These are phyloP conservation scores for Schizophyllum amplum DNA, from an alignment of 1,284 basidiomycete genomes.

Conservation along the genomic window DNA sequence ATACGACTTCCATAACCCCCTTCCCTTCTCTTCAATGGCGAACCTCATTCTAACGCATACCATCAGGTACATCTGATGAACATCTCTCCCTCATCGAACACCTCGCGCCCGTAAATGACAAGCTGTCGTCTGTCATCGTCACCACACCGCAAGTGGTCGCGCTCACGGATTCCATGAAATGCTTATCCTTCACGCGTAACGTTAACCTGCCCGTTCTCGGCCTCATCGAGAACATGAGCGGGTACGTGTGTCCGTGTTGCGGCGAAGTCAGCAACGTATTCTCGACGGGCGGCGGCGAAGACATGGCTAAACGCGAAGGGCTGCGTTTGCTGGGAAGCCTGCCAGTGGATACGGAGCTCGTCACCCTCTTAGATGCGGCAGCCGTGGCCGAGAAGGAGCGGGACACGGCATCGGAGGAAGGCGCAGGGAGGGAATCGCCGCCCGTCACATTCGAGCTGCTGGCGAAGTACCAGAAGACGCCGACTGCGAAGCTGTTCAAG, in stretches of 20 bases:
- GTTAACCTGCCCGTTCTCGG: conserved; percentile 87
- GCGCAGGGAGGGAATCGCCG: conserved; percentile 12
- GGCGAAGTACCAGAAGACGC: conserved; percentile 48
- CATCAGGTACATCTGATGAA: conserved; percentile 91
- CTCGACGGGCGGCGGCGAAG: conserved; percentile 88
- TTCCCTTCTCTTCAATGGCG: conserved; percentile 13
- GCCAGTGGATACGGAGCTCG: conserved; percentile 91
- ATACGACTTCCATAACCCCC: neutral
- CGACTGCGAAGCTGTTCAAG: conserved; percentile 54
- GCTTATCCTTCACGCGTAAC: conserved; percentile 88
- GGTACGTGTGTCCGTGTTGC: conserved; percentile 95
- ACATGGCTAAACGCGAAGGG: conserved; percentile 71
- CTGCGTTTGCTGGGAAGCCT: conserved; percentile 83
- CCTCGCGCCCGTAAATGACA: conserved; percentile 76
- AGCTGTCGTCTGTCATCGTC: conserved; percentile 82
- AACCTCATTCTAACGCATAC: conserved; percentile 2
- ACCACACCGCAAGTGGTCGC: conserved; percentile 98
- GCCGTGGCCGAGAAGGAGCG: conserved; percentile 18
- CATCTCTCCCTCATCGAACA: conserved; percentile 95
- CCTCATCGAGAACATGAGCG: conserved; percentile 98
- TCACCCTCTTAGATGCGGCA: conserved; percentile 78
- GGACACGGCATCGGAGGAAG: conserved; percentile 4
- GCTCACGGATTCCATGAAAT: conserved; percentile 92
- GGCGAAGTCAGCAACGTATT: conserved; percentile 93
- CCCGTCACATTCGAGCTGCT: conserved; percentile 37